phyloP scores from a whole-genome alignment of 2,329 filamentous ascomycete species.

The Madurella fahalii region DNA sequence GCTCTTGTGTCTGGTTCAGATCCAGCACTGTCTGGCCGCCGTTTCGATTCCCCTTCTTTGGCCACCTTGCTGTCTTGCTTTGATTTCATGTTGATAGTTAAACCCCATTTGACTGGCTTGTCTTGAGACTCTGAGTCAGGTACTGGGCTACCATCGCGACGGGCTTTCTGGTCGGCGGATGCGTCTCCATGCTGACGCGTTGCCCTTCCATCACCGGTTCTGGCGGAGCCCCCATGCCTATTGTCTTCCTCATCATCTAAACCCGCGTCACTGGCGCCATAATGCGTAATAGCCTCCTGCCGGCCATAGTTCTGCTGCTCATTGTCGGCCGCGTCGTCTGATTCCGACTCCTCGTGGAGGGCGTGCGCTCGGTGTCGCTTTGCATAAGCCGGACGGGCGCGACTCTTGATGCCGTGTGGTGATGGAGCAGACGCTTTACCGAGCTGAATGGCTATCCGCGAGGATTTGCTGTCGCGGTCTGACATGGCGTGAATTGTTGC shows the following conservation, averaged over 20 bases:
- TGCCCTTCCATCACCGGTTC: background rate
- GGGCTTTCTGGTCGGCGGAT: background rate
- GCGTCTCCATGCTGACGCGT: background rate
- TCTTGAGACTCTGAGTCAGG: slow-evolving; percentile 36
- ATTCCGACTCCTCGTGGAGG: slow-evolving; percentile 20
- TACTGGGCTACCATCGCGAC: background rate
- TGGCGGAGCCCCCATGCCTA: background rate
- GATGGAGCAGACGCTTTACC: slow-evolving; percentile 13
- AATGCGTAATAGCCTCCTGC: slow-evolving; percentile 44
- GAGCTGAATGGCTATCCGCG: slow-evolving; percentile 23
- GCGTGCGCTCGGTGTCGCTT: slow-evolving; percentile 24
- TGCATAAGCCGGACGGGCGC: slow-evolving; percentile 16
- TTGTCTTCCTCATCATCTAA: slow-evolving; percentile 5
- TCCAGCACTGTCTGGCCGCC: background rate
- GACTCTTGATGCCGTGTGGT: slow-evolving; percentile 16
- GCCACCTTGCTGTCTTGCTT: background rate
- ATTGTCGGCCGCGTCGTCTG: slow-evolving; percentile 31
- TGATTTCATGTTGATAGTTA: slow-evolving; percentile 42
- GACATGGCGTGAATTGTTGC: slow-evolving; percentile 13
- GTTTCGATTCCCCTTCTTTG: background rate
- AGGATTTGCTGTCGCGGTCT: slow-evolving; percentile 13
- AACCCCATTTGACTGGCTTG: slow-evolving; percentile 53
- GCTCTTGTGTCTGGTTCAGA: slow-evolving; percentile 20
- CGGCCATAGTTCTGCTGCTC: slow-evolving; percentile 22
- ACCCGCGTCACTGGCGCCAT: slow-evolving; percentile 6